phyloP scores from a whole-genome alignment of 768 basidiomycete species.

The Pleurotus ostreatus region DNA sequence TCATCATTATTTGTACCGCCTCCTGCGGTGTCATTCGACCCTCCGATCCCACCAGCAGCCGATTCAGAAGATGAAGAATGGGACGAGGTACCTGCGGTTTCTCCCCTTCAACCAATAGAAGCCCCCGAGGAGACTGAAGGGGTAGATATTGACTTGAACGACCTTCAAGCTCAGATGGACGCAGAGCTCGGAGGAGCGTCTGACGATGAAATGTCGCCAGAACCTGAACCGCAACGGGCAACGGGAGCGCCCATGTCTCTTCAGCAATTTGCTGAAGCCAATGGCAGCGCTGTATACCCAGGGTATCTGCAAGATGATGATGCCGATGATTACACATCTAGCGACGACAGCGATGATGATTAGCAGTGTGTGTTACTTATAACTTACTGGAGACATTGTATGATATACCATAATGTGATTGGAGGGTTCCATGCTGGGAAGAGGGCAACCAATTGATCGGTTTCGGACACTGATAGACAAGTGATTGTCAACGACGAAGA shows the following conservation, averaged over 20 bases:
- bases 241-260: conserved; percentile 42
- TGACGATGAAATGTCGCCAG: conserved; percentile 44
- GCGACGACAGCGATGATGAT: conserved; percentile 54
- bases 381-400: background rate
- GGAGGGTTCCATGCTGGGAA: background rate
- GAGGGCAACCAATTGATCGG: no score
- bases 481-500: background rate
- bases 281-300: conserved; percentile 13
- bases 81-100: conserved; percentile 38
- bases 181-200: conserved; percentile 33
- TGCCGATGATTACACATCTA: conserved; percentile 50
- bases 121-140: conserved; percentile 20
- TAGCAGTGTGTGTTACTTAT: conserved; percentile 13
- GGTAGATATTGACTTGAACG: conserved; percentile 35
- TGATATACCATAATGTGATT: conserved; percentile 4
- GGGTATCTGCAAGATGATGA: conserved; percentile 20
- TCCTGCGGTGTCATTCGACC: conserved; percentile 15
- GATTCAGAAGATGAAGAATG: conserved; percentile 44
- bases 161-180: conserved; percentile 34
- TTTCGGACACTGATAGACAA: background rate
- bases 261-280: conserved; percentile 36
- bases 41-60: conserved; percentile 12
- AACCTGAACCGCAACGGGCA: conserved; percentile 21
- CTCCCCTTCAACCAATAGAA: conserved; percentile 18
- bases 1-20: conserved; percentile 23